A percentile compares a stretch with the other conserved stretches of the same genome.
Evolutionary conservation across 257 asterid genomes (phyloP).

Genomic region (Plectranthus barbatus): DNA sequence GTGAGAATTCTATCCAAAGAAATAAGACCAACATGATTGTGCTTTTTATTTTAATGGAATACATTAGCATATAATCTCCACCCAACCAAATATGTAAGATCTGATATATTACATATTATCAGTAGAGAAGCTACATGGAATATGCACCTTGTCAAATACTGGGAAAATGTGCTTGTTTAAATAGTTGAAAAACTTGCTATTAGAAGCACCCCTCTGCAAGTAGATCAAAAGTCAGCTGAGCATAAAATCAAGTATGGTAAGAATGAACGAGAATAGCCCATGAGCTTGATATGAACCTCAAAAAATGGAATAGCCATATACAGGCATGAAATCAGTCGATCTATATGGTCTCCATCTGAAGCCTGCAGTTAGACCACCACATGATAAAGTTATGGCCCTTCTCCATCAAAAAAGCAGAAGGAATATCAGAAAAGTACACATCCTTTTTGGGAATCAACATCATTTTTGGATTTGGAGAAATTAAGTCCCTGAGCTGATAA

Average conservation of each 20-base stretch:
- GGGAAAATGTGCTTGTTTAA: slow-evolving; percentile 81
- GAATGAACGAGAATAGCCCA: slow-evolving; percentile 1
- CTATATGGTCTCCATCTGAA: slow-evolving; percentile 84
- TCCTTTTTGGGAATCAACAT: not conserved
- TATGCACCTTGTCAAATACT: slow-evolving; percentile 68
- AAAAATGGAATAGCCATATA: slow-evolving; percentile 85
- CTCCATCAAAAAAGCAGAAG: slow-evolving; percentile 4
- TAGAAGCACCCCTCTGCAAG: slow-evolving; percentile 93
- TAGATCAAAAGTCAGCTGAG: slow-evolving; percentile 18
- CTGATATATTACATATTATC: not conserved
- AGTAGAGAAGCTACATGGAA: not conserved
- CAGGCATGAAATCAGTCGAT: slow-evolving; percentile 71
- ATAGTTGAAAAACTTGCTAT: slow-evolving; percentile 75
- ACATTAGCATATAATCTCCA: not conserved
- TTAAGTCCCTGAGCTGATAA: slow-evolving; percentile 8
- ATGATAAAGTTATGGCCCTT: not conserved
- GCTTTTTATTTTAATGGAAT: not conserved
- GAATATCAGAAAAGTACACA: not conserved
- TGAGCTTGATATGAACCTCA: slow-evolving; percentile 43
- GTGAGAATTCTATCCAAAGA: not conserved
- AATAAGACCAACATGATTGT: not conserved
- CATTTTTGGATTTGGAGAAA: not conserved
- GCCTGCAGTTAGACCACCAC: slow-evolving; percentile 45
- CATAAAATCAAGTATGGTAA: slow-evolving; percentile 2
- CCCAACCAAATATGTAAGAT: not conserved